phyloP scores from a whole-genome alignment of 805 yeast species.

The Monosporozyma servazzii region DNA sequence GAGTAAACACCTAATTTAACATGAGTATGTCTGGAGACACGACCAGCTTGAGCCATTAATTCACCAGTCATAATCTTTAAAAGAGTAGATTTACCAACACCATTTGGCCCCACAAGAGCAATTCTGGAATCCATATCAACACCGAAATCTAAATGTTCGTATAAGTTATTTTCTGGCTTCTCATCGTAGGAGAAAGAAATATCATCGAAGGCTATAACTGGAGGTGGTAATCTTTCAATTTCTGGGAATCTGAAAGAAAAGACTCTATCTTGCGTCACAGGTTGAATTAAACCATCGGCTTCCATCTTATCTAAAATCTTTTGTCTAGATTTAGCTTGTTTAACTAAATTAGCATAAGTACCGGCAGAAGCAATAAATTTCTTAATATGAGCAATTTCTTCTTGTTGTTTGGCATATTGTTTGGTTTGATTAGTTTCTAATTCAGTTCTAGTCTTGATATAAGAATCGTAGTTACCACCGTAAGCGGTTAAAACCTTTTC shows the following conservation, averaged over 20 bases:
- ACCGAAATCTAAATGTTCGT: slow-evolving; percentile 90
- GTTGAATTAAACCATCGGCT: slow-evolving; percentile 93
- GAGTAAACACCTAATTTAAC: slow-evolving; percentile 97
- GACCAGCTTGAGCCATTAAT: slow-evolving; percentile 80
- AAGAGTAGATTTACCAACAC: slow-evolving; percentile 96
- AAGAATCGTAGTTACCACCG: slow-evolving; percentile 99
- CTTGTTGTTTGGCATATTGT: slow-evolving; percentile 95
- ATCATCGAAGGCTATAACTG: slow-evolving; percentile 92
- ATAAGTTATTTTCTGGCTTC: slow-evolving; percentile 73
- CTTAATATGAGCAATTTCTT: slow-evolving; percentile 95
- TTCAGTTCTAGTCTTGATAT: slow-evolving; percentile 89
- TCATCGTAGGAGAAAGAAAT: slow-evolving; percentile 89
- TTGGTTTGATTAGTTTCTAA: slow-evolving; percentile 96
- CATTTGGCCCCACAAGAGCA: slow-evolving; percentile 97
- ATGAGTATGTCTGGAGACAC: slow-evolving; percentile 95
- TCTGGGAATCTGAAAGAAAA: slow-evolving; percentile 91
- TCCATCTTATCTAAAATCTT: slow-evolving; percentile 99
- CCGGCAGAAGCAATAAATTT: slow-evolving; percentile 99
- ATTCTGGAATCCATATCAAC: slow-evolving; percentile 98
- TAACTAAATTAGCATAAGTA: slow-evolving; percentile 97
- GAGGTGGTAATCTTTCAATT: slow-evolving; percentile 96
- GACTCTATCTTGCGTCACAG: slow-evolving; percentile 87
- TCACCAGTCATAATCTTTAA: slow-evolving; percentile 95
- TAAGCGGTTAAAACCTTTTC: slow-evolving; percentile 59
- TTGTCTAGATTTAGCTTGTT: slow-evolving; percentile 98